Evolutionary conservation across 306 rosid genomes (phyloP), one percentile per base, ranked within the genome.

Genomic region (Cicer yamashitae): DNA sequence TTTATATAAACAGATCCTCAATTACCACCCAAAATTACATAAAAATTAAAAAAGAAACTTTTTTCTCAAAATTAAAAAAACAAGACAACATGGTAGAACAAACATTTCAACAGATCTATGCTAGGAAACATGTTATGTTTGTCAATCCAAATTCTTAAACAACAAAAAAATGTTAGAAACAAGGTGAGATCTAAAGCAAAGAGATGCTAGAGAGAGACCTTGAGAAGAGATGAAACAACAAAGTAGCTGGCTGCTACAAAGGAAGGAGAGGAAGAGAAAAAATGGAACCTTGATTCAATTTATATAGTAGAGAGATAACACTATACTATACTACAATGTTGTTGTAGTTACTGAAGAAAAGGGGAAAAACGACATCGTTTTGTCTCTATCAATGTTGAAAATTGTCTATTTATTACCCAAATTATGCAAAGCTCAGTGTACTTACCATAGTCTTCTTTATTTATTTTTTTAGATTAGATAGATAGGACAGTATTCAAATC

Each of bases 181-280:
- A 0, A n/a, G 38, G 10, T 34, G 45, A 81, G 88, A 84, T 81
- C 88, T 77, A 25, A 7, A 59, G 10, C 59, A 40, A 10, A 20
- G 58, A 61, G 56, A 20, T 22, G 41, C 54, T 11, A 25, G 48
- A 50, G 48, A 74, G 66, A 74, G 10, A 88, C 89, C 88, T 79
- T 12, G 50, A 43, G 74, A 10, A 54, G 75, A 77, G 66, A 65
- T 59, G 10, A 60, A 60, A 60, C 46, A 68, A 20, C 46, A 68
- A 20, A 12, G 81, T 74, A 74, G 82, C 73, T 64, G 78, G 75
- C 54, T 40, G 84, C 88, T 79, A 83, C 84, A 52, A 2, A 79
- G 44, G 67, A 52, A 70, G 41, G 45, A 40, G 82, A 38, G 48
- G 39, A 10, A 70, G 1, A 1, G 18, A 15, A 53, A 10, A 2